phyloP scores from a whole-genome alignment of 2,329 filamentous ascomycete genomes.

The Colletotrichum sp. region DNA sequence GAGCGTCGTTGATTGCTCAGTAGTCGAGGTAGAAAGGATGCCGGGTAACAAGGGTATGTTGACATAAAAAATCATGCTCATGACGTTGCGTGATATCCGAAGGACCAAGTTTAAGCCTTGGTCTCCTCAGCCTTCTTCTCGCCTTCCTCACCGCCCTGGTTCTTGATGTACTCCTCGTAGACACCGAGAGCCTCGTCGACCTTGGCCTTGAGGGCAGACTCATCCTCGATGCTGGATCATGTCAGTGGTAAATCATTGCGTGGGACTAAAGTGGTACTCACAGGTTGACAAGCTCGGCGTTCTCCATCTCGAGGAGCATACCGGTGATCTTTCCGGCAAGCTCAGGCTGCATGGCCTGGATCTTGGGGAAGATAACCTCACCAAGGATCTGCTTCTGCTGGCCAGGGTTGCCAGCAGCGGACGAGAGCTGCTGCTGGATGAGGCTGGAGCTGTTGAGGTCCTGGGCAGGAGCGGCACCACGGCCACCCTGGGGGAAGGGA shows the following conservation, averaged over 20 bases:
- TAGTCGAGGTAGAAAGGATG: conserved; percentile 18
- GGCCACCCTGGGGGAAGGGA: conserved; percentile 52
- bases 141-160: conserved; percentile 63
- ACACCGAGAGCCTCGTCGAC: conserved; percentile 96
- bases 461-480: conserved; percentile 37
- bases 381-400: conserved; percentile 99
- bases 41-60: conserved; percentile 24
- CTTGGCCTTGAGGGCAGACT: conserved; percentile 88
- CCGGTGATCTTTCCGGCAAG: conserved; percentile 99
- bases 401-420: conserved; percentile 58
- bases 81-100: conserved; percentile 18
- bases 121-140: conserved; percentile 55
- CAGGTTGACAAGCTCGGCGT: conserved; percentile 90
- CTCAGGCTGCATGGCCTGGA: conserved; percentile 90
- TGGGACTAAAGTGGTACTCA: conserved; percentile 61
- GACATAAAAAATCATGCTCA: conserved; percentile 24
- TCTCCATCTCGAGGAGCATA: conserved; percentile 99
- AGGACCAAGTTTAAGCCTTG: conserved; percentile 39
- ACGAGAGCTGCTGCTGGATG: conserved; percentile 63
- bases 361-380: conserved; percentile 98
- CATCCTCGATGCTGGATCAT: conserved; percentile 80
- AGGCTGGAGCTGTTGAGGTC: conserved; percentile 37
- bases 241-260: conserved; percentile 12
- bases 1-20: conserved; percentile 17
- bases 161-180: conserved; percentile 99